phyloP scores from a whole-genome alignment of 768 basidiomycete genomes.

The Coprinopsis sp. region DNA sequence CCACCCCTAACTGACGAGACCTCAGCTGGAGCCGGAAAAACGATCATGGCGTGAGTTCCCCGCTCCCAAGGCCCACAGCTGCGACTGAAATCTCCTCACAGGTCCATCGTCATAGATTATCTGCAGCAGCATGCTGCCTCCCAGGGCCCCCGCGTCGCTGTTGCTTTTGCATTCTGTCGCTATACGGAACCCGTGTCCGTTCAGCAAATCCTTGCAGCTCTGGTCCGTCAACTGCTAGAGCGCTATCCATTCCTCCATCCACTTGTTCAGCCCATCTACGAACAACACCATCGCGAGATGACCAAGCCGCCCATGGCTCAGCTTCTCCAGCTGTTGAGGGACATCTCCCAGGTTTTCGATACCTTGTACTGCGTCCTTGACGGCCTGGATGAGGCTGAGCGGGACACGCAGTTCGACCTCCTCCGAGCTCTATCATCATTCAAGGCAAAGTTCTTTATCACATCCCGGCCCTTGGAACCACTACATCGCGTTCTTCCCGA shows the following conservation, averaged over 20 bases:
- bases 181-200: not conserved
- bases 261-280: not conserved
- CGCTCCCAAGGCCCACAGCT: not conserved
- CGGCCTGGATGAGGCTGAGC: slow-evolving; percentile 1
- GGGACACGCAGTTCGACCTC: not conserved
- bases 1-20: no score
- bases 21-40: slow-evolving; percentile 8
- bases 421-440: not conserved
- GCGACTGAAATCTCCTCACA: not conserved
- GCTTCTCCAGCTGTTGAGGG: not conserved
- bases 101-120: not conserved
- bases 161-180: not conserved
- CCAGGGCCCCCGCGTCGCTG: not conserved
- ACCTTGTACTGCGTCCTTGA: not conserved
- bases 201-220: not conserved
- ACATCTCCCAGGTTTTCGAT: not conserved
- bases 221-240: not conserved
- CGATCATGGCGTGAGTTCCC: not conserved
- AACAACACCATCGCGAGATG: not conserved
- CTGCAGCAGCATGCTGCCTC: not conserved
- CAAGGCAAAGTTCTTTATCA: not conserved
- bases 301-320: not conserved
- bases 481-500: not conserved
- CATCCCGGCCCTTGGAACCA: not conserved
- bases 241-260: not conserved